Percentiles rank a stretch among this genome's conserved stretches.
phyloP scores from a whole-genome alignment of 139 green algal genomes.

The Diplosphaera chodatii region DNA sequence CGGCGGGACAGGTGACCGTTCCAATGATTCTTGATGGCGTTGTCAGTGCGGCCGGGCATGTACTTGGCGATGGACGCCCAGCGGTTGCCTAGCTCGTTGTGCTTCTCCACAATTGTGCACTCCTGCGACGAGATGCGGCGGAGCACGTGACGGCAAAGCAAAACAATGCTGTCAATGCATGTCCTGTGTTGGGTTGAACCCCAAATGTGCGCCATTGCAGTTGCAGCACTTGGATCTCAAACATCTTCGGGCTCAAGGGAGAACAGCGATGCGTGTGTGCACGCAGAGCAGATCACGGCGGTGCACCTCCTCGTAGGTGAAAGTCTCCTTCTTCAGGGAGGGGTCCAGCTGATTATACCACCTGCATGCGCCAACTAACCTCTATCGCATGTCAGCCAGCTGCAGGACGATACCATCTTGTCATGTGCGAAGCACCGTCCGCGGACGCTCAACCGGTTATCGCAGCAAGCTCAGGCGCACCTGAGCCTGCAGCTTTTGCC shows the following conservation, averaged over 20 bases:
- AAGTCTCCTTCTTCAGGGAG: constrained; percentile 66
- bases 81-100: constrained; percentile 65
- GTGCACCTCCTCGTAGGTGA: constrained; percentile 24
- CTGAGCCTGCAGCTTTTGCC: constrained; percentile 82
- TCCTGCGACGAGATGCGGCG: neutral
- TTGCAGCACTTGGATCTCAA: too few species aligned
- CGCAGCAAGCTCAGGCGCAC: too few species aligned
- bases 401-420: too few species aligned
- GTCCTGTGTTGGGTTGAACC: too few species aligned
- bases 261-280: too few species aligned
- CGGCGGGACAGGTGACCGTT: constrained; percentile 15
- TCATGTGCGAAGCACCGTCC: neutral
- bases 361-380: too few species aligned
- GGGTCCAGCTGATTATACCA: constrained; percentile 85
- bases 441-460: too few species aligned
- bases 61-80: constrained; percentile 74
- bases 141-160: too few species aligned
- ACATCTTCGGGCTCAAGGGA: too few species aligned
- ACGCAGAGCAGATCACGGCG: too few species aligned
- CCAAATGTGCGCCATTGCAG: neutral
- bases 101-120: constrained; percentile 27
- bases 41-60: constrained; percentile 79
- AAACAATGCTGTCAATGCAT: too few species aligned
- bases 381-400: too few species aligned
- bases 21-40: constrained; percentile 93